Percentiles rank a stretch among this genome's conserved stretches.
phyloP scores from a whole-genome alignment of 2,329 filamentous ascomycete species.

The Colletotrichum neosansevieriae region DNA sequence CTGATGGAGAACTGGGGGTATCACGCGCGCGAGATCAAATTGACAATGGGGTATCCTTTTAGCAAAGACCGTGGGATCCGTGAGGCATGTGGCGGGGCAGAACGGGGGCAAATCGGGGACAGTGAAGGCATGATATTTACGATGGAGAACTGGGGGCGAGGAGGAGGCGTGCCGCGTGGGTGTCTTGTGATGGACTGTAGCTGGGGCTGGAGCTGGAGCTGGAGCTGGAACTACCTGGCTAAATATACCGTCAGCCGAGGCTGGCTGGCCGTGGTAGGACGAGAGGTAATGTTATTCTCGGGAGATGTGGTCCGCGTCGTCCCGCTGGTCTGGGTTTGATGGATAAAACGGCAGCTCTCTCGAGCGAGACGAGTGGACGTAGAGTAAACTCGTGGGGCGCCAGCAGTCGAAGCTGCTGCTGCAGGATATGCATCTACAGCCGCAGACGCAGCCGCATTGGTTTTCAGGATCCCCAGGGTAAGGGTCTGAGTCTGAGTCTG shows the following conservation, averaged over 20 bases:
- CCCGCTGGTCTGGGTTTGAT: slow-evolving; percentile 16
- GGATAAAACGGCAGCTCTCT: background rate
- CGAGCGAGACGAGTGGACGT: background rate
- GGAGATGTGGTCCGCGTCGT: slow-evolving; percentile 24
- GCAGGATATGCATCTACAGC: background rate
- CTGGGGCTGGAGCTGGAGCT: too few relatives aligned
- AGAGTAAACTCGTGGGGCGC: background rate
- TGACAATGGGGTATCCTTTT: background rate
- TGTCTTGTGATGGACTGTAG: too few relatives aligned
- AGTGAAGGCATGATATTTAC: slow-evolving; percentile 7
- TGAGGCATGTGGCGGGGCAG: slow-evolving; percentile 11
- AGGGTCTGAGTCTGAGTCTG: background rate
- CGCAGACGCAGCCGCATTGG: background rate
- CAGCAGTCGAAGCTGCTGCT: background rate
- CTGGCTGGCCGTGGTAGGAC: background rate
- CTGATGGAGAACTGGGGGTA: slow-evolving; percentile 10
- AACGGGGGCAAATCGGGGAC: slow-evolving; percentile 20
- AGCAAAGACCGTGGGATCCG: background rate
- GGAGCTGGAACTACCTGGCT: slow-evolving; percentile 28
- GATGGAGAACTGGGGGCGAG: slow-evolving; percentile 1
- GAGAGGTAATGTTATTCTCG: slow-evolving; percentile 17
- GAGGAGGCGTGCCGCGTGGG: background rate
- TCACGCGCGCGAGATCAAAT: slow-evolving; percentile 24
- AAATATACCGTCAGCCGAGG: slow-evolving; percentile 25
- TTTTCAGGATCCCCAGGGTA: slow-evolving; percentile 3